Evolutionary conservation across 768 basidiomycete genomes (phyloP).

Genomic region (Postia placenta): DNA sequence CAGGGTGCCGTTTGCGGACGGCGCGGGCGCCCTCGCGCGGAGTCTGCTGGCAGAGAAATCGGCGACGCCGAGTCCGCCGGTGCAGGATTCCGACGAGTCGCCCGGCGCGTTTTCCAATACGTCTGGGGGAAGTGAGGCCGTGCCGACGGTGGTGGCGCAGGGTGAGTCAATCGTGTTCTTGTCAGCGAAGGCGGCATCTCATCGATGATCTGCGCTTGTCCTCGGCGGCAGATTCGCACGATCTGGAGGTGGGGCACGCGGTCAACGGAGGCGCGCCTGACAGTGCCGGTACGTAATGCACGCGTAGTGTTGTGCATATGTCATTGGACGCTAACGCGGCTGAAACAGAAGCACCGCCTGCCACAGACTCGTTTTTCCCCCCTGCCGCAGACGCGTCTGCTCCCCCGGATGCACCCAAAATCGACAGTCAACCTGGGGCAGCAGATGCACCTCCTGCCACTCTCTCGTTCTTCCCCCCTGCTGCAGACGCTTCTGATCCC

Average conservation of each 20-base stretch:
- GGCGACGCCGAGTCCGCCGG: constrained; percentile 2
- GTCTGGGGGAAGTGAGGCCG: background rate
- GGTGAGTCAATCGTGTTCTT: background rate
- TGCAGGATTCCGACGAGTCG: background rate
- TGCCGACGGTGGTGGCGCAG: background rate
- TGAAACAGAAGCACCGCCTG: background rate
- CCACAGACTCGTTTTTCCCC: background rate
- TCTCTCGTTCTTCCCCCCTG: background rate
- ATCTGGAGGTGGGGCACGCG: too few species aligned
- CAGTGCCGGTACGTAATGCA: background rate
- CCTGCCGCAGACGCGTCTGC: background rate
- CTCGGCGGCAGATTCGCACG: too few species aligned
- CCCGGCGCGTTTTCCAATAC: background rate
- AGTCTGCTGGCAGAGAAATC: constrained; percentile 8
- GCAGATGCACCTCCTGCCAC: too few species aligned
- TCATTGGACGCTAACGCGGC: background rate
- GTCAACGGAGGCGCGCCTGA: too few species aligned
- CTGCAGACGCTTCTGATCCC: background rate
- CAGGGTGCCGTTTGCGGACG: constrained; percentile 8
- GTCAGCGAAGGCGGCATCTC: background rate
- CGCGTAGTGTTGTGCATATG: background rate
- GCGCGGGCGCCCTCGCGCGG: constrained; percentile 9
- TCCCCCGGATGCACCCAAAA: background rate
- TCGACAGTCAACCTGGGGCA: background rate
- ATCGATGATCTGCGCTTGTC: background rate